phyloP scores from a whole-genome alignment of 179 eudicot genomes.

The Patellifolia procumbens region DNA sequence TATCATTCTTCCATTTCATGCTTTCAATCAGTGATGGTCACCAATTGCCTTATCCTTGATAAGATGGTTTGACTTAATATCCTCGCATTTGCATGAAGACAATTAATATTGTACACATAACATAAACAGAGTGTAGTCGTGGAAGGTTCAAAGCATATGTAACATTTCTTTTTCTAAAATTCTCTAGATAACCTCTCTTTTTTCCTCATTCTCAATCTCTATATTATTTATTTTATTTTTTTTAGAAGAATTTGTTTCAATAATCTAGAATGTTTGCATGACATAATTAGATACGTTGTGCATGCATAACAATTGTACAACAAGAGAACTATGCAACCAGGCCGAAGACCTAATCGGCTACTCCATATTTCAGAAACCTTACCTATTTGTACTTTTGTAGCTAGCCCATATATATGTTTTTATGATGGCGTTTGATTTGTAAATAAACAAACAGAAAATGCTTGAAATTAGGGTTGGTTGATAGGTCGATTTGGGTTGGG shows the following conservation, averaged over 20 bases:
- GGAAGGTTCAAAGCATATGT: constrained; percentile 9
- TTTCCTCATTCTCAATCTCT: too few relatives aligned
- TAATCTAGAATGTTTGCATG: background rate
- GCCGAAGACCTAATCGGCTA: too few relatives aligned
- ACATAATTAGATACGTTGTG: background rate
- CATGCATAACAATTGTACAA: background rate
- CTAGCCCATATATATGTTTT: too few relatives aligned
- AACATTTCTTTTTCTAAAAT: background rate
- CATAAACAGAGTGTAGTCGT: constrained; percentile 1
- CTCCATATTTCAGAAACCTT: too few relatives aligned
- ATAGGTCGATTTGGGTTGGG: too few relatives aligned
- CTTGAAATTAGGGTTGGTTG: too few relatives aligned
- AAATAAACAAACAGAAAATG: too few relatives aligned
- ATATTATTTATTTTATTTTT: too few relatives aligned
- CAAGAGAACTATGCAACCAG: too few relatives aligned
- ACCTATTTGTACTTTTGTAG: too few relatives aligned
- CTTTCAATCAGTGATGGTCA: background rate
- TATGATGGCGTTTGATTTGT: too few relatives aligned
- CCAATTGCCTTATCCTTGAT: constrained; percentile 12
- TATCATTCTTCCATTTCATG: background rate
- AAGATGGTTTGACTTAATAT: constrained; percentile 2
- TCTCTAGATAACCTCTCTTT: background rate
- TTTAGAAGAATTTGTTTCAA: background rate
- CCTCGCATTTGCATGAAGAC: background rate
- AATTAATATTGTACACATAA: background rate